phyloP scores from a whole-genome alignment of 1,284 basidiomycete genomes.

The Tetrapyrgos nigripes region DNA sequence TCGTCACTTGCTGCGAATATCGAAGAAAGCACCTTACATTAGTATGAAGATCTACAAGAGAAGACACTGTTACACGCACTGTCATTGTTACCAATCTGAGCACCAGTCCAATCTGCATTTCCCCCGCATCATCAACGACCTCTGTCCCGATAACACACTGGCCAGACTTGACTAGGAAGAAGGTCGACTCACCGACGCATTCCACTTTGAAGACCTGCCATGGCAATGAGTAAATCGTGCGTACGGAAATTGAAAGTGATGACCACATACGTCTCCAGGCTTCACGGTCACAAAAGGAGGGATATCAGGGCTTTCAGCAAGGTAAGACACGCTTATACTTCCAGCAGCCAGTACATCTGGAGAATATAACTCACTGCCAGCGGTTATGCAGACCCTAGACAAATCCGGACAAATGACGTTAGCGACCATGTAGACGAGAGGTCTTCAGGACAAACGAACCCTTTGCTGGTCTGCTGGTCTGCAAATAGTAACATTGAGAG shows the following conservation, averaged over 20 bases:
- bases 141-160: not conserved
- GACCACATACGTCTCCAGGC: conserved; percentile 57
- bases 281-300: conserved; percentile 69
- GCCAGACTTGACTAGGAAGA: not conserved
- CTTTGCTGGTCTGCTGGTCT: conserved; percentile 71
- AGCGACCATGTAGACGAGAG: not conserved
- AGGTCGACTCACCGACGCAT: conserved; percentile 70
- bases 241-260: not conserved
- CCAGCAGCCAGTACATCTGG: not conserved
- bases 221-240: not conserved
- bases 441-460: conserved; percentile 35
- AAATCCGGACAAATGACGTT: not conserved
- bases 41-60: not conserved
- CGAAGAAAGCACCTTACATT: conserved; percentile 47
- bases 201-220: conserved; percentile 74
- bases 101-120: conserved; percentile 71
- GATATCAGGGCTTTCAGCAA: conserved; percentile 73
- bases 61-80: conserved; percentile 43
- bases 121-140: not conserved
- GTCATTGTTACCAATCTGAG: conserved; percentile 80
- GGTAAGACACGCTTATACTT: not conserved
- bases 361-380: conserved; percentile 65
- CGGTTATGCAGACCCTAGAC: conserved; percentile 70
- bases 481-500: too few relatives aligned
- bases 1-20: too few relatives aligned